Percentiles rank a stretch among this genome's conserved stretches.
Evolutionary conservation across 2,329 filamentous ascomycete species (phyloP).

Genomic region (Pyricularia pennisetigena): DNA sequence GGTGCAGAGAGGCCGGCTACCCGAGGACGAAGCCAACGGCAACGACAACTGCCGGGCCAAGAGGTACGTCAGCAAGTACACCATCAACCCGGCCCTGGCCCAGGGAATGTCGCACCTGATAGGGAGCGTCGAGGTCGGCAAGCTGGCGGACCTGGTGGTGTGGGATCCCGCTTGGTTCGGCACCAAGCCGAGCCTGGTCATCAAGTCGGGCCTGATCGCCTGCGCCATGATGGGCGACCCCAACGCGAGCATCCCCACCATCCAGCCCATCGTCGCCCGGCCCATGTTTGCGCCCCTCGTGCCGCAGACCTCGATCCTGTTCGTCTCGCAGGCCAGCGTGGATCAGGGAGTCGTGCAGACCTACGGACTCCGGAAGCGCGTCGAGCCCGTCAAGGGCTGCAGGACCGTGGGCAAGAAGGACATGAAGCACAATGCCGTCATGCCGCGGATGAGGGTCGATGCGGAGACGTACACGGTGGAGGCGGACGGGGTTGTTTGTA

Average conservation of each 20-base stretch:
- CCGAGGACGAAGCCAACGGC: slow-evolving; percentile 67
- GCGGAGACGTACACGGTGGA: slow-evolving; percentile 83
- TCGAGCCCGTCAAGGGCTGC: slow-evolving; percentile 72
- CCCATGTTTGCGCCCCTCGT: slow-evolving; percentile 78
- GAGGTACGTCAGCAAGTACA: slow-evolving; percentile 91
- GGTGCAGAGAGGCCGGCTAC: slow-evolving; percentile 63
- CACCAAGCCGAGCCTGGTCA: slow-evolving; percentile 68
- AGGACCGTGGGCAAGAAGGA: slow-evolving; percentile 67
- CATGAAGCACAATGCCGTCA: slow-evolving; percentile 81
- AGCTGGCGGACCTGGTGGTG: slow-evolving; percentile 78
- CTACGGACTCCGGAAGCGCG: slow-evolving; percentile 68
- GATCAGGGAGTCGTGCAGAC: slow-evolving; percentile 53
- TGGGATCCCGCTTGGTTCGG: slow-evolving; percentile 85
- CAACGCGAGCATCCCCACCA: slow-evolving; percentile 77
- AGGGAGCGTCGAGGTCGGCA: slow-evolving; percentile 80
- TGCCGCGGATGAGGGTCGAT: slow-evolving; percentile 84
- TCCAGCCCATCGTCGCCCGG: slow-evolving; percentile 74
- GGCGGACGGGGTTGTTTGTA: slow-evolving; percentile 68
- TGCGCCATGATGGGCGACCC: slow-evolving; percentile 79
- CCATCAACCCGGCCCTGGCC: slow-evolving; percentile 83
- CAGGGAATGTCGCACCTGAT: slow-evolving; percentile 86
- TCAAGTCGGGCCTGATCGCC: slow-evolving; percentile 83
- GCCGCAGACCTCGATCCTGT: slow-evolving; percentile 65
- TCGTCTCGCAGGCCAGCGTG: slow-evolving; percentile 69
- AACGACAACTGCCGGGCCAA: slow-evolving; percentile 91